Evolutionary conservation across 164 flowering plant species (phyloP), one percentile per base, ranked within the genome.

Genomic region (Nymphaea colorata): DNA sequence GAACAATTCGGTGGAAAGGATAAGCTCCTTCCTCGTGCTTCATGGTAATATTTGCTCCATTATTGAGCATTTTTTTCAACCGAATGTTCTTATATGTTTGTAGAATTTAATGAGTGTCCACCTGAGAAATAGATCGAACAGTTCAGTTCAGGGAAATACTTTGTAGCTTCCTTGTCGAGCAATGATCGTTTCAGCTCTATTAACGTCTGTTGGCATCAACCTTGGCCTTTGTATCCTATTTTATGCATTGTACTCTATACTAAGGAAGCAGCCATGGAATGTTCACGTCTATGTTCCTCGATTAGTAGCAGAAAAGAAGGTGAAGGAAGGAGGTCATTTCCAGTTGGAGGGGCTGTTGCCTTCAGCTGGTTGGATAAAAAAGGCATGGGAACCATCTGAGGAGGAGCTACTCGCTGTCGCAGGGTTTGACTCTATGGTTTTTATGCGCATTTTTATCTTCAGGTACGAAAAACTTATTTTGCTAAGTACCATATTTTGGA

Each of bases 391-490:
- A 64, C 75, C 73, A 11, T 79, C 99, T 0, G 99, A 94, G 74
- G 92, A 88, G n/a, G 96, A 91, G 25, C 72, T 94, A 11, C 74
- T 90, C 76, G 64, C 76, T 14, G 68, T 53, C 25, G 79, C 92
- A 6, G 98, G 99, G 41, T 77, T 94, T 80, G 99, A 94, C 83
- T 92, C 85, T 59, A 89, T 94, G 4, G 94, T 88, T 11, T 88
- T 86, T 67, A 85, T 91, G 92, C 90, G 98, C 41, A 70, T 87
- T 65, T 74, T 94, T 64, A 82, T 82, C 69, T 88, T 94, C 82
- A 81, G 96, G 99, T 94, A 25, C 36, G 36, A 1, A 25, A 25
- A 25, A 25, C 36, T 25, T 25, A 25, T 25, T 0, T 25, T 25
- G 36, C 36, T 25, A 25, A 25, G 36, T 25, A 25, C 36, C 1